Evolutionary conservation across 345 rosid genomes (phyloP).

Genomic region (Hibiscus tridactylites): DNA sequence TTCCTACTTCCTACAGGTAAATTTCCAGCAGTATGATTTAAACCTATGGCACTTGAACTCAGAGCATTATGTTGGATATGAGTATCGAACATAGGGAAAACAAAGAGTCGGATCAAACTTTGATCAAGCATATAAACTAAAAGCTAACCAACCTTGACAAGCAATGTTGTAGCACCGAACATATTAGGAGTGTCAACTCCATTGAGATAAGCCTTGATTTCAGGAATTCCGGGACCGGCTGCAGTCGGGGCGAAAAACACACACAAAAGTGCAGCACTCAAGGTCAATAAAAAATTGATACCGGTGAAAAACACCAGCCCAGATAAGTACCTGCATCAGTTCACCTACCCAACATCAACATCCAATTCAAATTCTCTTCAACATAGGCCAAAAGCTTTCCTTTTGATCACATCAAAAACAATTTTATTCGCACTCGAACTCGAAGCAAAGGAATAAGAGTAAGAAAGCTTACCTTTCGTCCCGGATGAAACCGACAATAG

Average conservation of each 20-base stretch:
- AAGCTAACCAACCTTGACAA: slow-evolving; percentile 58
- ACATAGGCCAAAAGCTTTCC: not conserved
- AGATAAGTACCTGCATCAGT: slow-evolving; percentile 44
- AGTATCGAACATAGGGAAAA: too few species aligned
- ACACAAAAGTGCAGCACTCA: slow-evolving; percentile 56
- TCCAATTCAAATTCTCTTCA: not conserved
- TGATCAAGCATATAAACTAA: not conserved
- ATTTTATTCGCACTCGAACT: too few species aligned
- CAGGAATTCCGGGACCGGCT: slow-evolving; percentile 94
- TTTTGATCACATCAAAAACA: not conserved
- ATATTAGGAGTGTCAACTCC: slow-evolving; percentile 87
- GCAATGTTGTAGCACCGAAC: slow-evolving; percentile 67
- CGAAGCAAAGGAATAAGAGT: not conserved
- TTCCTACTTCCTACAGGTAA: not conserved
- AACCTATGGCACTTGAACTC: not conserved
- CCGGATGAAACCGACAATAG: slow-evolving; percentile 45
- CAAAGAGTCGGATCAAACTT: not conserved
- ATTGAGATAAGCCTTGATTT: slow-evolving; percentile 93
- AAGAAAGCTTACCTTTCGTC: slow-evolving; percentile 38
- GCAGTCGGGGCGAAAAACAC: slow-evolving; percentile 90
- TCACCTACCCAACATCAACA: not conserved
- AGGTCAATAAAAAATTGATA: slow-evolving; percentile 51
- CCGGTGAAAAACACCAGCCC: slow-evolving; percentile 56
- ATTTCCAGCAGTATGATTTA: not conserved
- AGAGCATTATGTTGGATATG: too few species aligned